Evolutionary conservation across 257 asterid species (phyloP).

Genomic region (Handroanthus guayacan): DNA sequence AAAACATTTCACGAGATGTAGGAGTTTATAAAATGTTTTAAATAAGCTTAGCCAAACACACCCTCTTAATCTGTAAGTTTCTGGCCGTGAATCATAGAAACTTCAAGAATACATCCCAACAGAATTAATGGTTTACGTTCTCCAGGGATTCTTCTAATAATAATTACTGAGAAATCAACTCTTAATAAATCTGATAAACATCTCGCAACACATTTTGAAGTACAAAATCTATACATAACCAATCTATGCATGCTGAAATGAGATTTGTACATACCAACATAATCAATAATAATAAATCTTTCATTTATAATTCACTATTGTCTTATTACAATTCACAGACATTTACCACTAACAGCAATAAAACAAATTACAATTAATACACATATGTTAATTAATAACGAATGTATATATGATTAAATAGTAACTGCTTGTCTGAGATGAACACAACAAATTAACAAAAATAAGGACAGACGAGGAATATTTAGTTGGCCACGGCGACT

Average conservation of each 20-base stretch:
- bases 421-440: neutral
- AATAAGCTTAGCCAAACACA: no score
- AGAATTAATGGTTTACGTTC: neutral
- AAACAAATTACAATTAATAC: constrained; percentile 35
- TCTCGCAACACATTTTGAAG: neutral
- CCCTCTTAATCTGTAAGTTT: neutral
- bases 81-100: neutral
- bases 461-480: neutral
- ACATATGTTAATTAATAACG: neutral
- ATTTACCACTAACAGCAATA: constrained; percentile 5
- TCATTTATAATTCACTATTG: constrained; percentile 42
- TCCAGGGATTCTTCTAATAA: neutral
- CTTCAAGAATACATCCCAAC: neutral
- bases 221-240: neutral
- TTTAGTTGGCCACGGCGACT: constrained; percentile 41
- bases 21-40: no score
- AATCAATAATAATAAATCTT: constrained; percentile 12
- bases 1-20: no score
- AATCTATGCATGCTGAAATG: neutral
- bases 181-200: no score
- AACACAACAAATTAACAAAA: neutral
- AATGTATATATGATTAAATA: neutral
- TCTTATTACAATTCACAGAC: constrained; percentile 24
- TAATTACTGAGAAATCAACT: no score
- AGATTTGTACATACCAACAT: neutral